Percentiles rank a stretch among this genome's conserved stretches.
Conservation (phyloP, 179 eudicot species). For the Silene noctiflora region DNA sequence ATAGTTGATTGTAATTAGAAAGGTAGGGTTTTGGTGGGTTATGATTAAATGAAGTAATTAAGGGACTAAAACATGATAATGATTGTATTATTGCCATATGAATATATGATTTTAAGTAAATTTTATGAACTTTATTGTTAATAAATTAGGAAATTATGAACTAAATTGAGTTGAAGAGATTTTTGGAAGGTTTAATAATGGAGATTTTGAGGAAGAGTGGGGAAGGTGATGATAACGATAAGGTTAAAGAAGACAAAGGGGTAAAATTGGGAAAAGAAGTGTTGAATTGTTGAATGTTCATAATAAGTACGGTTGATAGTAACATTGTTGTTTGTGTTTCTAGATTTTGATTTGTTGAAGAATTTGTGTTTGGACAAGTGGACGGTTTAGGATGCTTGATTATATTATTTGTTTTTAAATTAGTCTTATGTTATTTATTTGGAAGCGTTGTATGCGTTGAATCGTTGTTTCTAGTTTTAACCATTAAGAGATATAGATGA, state of each 20-base stretch:
- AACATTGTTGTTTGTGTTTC: not conserved
- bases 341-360: not conserved
- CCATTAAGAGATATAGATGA: too few species aligned
- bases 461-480: too few species aligned
- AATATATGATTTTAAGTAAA: not conserved
- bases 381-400: not conserved
- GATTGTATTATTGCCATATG: constrained; percentile 1
- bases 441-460: too few species aligned
- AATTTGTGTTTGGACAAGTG: not conserved
- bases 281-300: not conserved
- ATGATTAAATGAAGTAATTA: constrained; percentile 2
- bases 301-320: not conserved
- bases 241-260: not conserved
- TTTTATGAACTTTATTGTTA: not conserved
- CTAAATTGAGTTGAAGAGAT: not conserved
- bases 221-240: not conserved
- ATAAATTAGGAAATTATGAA: not conserved
- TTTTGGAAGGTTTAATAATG: not conserved
- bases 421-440: too few species aligned
- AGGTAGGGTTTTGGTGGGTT: constrained; percentile 13
- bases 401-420: too few species aligned
- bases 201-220: not conserved
- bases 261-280: not conserved
- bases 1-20: not conserved
- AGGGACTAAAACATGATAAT: constrained; percentile 5